These are phyloP conservation scores for Saccharomyces hybrid DNA, from an alignment of 1,139 yeast species.

Conservation along the genomic window DNA sequence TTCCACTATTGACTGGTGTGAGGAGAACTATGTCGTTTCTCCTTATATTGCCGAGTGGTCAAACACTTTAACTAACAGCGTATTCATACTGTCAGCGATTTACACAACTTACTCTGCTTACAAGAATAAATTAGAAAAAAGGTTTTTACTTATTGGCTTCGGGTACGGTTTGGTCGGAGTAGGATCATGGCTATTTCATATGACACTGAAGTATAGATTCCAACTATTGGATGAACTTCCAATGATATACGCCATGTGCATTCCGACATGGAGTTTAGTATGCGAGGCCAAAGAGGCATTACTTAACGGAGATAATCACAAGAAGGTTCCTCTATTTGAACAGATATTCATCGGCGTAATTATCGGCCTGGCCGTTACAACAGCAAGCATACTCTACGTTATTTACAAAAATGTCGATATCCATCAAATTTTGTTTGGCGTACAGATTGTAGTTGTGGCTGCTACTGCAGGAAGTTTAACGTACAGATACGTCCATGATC, in stretches of 20 bases:
- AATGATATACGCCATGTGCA: slow-evolving; percentile 93
- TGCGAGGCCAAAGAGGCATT: slow-evolving; percentile 39
- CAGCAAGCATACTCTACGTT: slow-evolving; percentile 56
- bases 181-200: slow-evolving; percentile 91
- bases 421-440: slow-evolving; percentile 65
- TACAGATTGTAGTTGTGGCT: slow-evolving; percentile 52
- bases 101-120: slow-evolving; percentile 58
- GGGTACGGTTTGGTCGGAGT: slow-evolving; percentile 89
- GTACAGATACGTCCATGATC: slow-evolving; percentile 43
- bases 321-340: slow-evolving; percentile 37
- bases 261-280: slow-evolving; percentile 84
- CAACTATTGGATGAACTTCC: slow-evolving; percentile 91
- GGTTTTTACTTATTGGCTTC: slow-evolving; percentile 61
- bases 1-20: slow-evolving; percentile 91
- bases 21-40: slow-evolving; percentile 80
- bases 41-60: slow-evolving; percentile 75
- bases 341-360: not conserved
- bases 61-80: slow-evolving; percentile 69
- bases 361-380: slow-evolving; percentile 49
- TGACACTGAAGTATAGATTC: slow-evolving; percentile 81
- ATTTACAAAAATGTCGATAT: slow-evolving; percentile 72
- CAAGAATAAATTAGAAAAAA: slow-evolving; percentile 51
- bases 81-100: slow-evolving; percentile 56
- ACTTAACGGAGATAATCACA: slow-evolving; percentile 11
- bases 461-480: slow-evolving; percentile 45